A percentile compares a stretch with the other conserved stretches of the same genome.
Conservation (phyloP, 73 alveolate genomes). For the Uronychia setigera region DNA sequence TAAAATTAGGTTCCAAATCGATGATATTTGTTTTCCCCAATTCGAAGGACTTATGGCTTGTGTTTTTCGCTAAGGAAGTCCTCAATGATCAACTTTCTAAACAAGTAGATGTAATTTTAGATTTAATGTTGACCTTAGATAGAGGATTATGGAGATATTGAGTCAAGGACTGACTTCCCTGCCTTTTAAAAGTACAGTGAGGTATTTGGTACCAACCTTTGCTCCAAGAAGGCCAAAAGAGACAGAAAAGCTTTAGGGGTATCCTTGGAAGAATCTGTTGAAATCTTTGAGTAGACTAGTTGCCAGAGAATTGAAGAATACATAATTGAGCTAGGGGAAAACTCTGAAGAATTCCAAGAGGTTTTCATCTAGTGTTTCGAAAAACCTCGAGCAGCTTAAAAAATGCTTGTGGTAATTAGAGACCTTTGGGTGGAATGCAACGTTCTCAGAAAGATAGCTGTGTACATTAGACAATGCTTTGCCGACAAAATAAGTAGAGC, state of each 20-base stretch:
- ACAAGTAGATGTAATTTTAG: neutral
- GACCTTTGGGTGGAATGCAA: constrained; percentile 64
- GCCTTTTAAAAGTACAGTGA: constrained; percentile 45
- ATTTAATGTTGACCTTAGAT: neutral
- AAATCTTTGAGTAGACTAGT: constrained; percentile 48
- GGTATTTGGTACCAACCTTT: constrained; percentile 42
- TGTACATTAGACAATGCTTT: constrained; percentile 53
- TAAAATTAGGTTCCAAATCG: neutral
- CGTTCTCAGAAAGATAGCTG: constrained; percentile 62
- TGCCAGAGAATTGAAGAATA: constrained; percentile 52
- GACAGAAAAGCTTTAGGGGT: constrained; percentile 30
- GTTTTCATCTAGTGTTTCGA: constrained; percentile 37
- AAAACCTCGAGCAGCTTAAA: constrained; percentile 27
- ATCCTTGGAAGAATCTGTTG: constrained; percentile 36
- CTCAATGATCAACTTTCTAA: neutral
- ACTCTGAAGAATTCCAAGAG: constrained; percentile 42
- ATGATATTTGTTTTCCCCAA: neutral
- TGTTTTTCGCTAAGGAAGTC: neutral
- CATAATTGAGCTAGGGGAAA: constrained; percentile 55
- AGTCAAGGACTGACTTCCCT: constrained; percentile 53
- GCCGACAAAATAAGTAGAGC: constrained; percentile 63
- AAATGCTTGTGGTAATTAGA: constrained; percentile 36
- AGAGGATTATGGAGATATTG: constrained; percentile 25
- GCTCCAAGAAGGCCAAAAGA: constrained; percentile 16
- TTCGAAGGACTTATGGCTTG: neutral